Base-by-base conservation (phyloP, 177 flowering plant species). In the Tripterygium wilfordii region DNA sequence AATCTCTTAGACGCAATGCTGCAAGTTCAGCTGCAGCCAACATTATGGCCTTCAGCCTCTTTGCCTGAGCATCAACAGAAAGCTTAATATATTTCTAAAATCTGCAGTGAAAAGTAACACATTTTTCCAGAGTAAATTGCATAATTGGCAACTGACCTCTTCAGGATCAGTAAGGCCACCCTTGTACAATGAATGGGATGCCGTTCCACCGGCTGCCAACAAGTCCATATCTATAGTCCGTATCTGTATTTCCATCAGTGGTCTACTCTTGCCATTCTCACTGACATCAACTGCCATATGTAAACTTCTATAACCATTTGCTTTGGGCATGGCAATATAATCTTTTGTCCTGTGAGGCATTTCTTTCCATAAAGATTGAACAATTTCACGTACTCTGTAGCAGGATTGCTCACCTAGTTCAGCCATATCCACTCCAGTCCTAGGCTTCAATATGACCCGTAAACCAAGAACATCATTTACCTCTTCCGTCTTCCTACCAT, bases 251-350 rank as follows among this genome's bases (percentile, higher is more conserved):
- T 92, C 95, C 95, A 85, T 85, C 5, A 61, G 62, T 22, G 95
- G 92, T 42, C 73, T 66, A 41, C 45, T 53, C 66, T 42, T 62
- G 17, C 69, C 82, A 66, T 52, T 48, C 16, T 75, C 85, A 55
- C 87, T 75, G 26, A 82, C 72, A 72, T 91, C 90, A 60, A 88
- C 92, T 1, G 95, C 95, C 92, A 91, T 76, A 56, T 91, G 96
- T 43, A 88, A 73, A 57, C 98, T 91, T 56, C 61, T 64, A 54
- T 91, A 88, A 5, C 98, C 98, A 75, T 92, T 92, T 49, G 74
- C 69, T 65, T 92, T 92, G n/a, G 98, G 98, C 48, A 38, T 63
- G 18, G 83, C 67, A 61, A 92, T 82, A 46, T 88, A 88, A 56
- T 88, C 95, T 69, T 85, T 85, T 8, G 83, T 67, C 60, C 95